Conservation (phyloP, 305 asterid species). For the Fraxinus latifolia region DNA sequence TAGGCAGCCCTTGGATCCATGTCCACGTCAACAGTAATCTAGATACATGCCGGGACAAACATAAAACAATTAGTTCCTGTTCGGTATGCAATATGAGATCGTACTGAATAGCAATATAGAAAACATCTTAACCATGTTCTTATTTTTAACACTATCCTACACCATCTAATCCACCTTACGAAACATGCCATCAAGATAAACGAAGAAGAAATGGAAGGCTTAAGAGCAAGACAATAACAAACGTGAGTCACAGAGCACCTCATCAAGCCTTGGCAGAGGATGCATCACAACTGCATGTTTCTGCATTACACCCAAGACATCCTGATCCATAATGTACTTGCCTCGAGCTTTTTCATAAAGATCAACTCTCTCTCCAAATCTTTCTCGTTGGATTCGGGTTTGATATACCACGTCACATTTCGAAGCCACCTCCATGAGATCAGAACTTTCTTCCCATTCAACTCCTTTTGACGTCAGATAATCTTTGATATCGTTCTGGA, state of each 20-base stretch:
- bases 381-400: constrained; percentile 77
- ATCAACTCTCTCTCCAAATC: constrained; percentile 74
- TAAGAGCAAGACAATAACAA: not conserved
- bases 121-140: not conserved
- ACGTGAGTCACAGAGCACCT: constrained; percentile 39
- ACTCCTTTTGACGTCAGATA: constrained; percentile 75
- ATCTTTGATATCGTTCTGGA: constrained; percentile 83
- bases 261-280: constrained; percentile 91
- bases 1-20: constrained; percentile 84
- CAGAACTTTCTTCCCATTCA: constrained; percentile 84
- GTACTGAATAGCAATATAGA: constrained; percentile 43
- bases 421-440: constrained; percentile 78
- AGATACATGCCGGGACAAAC: not conserved
- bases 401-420: constrained; percentile 80
- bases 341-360: constrained; percentile 82
- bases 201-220: not conserved
- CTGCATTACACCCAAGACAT: constrained; percentile 65
- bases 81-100: constrained; percentile 80
- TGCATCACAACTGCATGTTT: constrained; percentile 90
- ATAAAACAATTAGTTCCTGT: constrained; percentile 33
- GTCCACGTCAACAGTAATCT: constrained; percentile 84
- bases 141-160: constrained; percentile 55
- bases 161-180: constrained; percentile 46
- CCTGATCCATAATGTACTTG: constrained; percentile 61
- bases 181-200: not conserved